A percentile compares a stretch with the other conserved stretches of the same genome.
Conservation (phyloP, 225 moss, liverwort and hornwort genomes). For the Pseudisothecium myosuroides region DNA sequence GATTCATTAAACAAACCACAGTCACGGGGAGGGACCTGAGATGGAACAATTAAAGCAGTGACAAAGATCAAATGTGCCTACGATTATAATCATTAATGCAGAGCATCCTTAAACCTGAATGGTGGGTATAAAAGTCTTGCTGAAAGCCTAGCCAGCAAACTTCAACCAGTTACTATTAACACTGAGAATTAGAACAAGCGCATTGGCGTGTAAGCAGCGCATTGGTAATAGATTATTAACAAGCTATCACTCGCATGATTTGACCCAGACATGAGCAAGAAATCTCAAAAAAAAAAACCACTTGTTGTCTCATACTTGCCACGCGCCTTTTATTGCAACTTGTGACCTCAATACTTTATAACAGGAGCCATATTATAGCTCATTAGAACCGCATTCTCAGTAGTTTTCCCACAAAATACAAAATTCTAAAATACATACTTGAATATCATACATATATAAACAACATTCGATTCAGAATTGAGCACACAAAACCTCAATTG, state of each 20-base stretch:
- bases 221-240: background rate
- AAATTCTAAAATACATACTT: background rate
- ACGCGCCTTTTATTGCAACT: background rate
- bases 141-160: background rate
- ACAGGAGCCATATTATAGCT: background rate
- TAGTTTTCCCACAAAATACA: background rate
- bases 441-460: background rate
- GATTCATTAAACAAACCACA: background rate
- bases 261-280: background rate
- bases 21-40: background rate
- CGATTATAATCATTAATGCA: background rate
- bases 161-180: background rate
- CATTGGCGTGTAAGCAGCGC: background rate
- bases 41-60: background rate
- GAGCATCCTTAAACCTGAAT: background rate
- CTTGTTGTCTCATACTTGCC: background rate
- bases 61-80: background rate
- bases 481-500: background rate
- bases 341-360: background rate
- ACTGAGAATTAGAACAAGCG: background rate
- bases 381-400: background rate
- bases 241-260: background rate
- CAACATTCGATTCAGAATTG: background rate
- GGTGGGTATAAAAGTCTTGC: background rate
- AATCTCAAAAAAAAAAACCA: background rate